These are phyloP conservation scores for Pistacia vera DNA, from an alignment of 345 rosid genomes.

Conservation along the genomic window DNA sequence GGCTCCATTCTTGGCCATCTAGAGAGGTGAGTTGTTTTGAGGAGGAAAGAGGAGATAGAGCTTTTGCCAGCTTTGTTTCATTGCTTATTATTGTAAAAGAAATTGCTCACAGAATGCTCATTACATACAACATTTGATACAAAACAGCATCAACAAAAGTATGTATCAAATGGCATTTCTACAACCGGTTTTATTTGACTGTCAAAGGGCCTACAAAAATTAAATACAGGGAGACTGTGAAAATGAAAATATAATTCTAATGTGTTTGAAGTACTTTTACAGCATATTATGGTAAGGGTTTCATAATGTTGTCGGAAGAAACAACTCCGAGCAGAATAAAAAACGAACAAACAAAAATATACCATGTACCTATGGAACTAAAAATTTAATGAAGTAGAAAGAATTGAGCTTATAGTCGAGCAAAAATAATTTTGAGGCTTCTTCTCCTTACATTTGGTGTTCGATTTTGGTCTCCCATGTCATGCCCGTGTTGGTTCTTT, in stretches of 20 bases:
- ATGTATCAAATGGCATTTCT: not conserved
- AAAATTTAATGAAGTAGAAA: constrained; percentile 11
- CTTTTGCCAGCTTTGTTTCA: constrained; percentile 55
- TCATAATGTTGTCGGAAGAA: not conserved
- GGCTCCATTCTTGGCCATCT: constrained; percentile 64
- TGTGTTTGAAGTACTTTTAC: not conserved
- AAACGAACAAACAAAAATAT: constrained; percentile 8
- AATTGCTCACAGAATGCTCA: not conserved
- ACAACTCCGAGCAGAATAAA: not conserved
- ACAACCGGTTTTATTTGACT: not conserved
- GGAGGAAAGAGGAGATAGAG: constrained; percentile 55
- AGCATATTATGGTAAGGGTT: not conserved
- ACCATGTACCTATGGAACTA: not conserved
- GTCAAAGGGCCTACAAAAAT: not conserved
- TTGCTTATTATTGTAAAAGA: constrained; percentile 34
- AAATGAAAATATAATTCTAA: not conserved
- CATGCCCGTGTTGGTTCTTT: not conserved
- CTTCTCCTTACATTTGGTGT: constrained; percentile 8
- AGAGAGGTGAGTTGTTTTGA: constrained; percentile 54
- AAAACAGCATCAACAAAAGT: not conserved
- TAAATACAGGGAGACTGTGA: not conserved
- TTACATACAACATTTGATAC: not conserved
- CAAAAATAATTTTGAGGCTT: constrained; percentile 8
- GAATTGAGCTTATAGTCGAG: constrained; percentile 23
- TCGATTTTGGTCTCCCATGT: not conserved